phyloP scores from a whole-genome alignment of 306 rosid species.

The Gleditsia sinensis region DNA sequence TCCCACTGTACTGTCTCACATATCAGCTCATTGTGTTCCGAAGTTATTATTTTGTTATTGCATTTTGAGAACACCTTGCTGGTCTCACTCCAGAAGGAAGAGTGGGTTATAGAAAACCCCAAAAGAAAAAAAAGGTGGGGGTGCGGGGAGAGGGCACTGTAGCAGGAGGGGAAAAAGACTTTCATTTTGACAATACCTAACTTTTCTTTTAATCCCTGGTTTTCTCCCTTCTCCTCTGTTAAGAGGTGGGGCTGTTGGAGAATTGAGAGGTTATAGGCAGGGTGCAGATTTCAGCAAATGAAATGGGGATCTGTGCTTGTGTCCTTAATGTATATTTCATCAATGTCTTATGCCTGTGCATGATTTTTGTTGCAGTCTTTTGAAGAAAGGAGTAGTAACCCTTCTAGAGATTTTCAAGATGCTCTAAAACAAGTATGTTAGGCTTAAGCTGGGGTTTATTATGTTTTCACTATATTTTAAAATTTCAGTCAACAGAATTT shows the following conservation, averaged over 20 bases:
- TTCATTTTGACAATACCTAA: too few species aligned
- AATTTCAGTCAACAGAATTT: constrained; percentile 24
- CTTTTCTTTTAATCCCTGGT: not conserved
- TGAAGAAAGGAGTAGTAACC: constrained; percentile 57
- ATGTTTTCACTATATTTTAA: constrained; percentile 30
- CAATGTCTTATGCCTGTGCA: constrained; percentile 8
- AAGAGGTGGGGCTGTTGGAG: too few species aligned
- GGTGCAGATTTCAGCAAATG: too few species aligned
- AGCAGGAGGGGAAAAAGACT: not conserved
- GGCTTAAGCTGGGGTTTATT: not conserved
- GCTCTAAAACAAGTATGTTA: constrained; percentile 54
- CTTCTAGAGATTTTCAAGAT: constrained; percentile 57
- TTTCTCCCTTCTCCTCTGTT: too few species aligned
- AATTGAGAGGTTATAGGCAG: too few species aligned
- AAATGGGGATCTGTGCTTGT: constrained; percentile 15
- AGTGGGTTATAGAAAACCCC: not conserved
- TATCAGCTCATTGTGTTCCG: not conserved
- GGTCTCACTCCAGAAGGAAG: constrained; percentile 9
- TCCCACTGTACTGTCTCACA: constrained; percentile 4
- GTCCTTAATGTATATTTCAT: not conserved
- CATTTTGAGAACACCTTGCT: constrained; percentile 23
- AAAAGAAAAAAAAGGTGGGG: too few species aligned
- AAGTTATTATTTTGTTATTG: constrained; percentile 24
- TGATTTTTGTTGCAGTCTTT: constrained; percentile 48
- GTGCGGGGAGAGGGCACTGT: too few species aligned